Percentiles rank a stretch among this genome's conserved stretches.
phyloP scores from a whole-genome alignment of 495 filamentous ascomycete species.

The Neurospora sp. region DNA sequence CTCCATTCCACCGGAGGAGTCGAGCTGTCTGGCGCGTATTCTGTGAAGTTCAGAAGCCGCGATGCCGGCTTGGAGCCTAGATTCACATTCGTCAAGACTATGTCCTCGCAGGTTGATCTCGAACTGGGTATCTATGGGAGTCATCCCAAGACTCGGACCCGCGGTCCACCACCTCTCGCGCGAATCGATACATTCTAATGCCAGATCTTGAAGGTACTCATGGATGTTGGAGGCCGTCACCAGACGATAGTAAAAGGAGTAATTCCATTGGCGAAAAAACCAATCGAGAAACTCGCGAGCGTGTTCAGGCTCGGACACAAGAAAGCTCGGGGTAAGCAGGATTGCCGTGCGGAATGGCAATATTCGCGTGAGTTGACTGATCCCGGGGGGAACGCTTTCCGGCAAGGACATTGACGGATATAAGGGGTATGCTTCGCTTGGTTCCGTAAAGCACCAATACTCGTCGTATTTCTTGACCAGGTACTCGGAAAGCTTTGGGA shows the following conservation, averaged over 20 bases:
- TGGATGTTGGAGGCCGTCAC: conserved; percentile 32
- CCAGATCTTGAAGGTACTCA: conserved; percentile 31
- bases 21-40: background rate
- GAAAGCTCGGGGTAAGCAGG: conserved; percentile 54
- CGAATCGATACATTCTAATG: conserved; percentile 28
- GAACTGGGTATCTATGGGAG: background rate
- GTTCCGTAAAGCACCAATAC: conserved; percentile 26
- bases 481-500: conserved; percentile 14
- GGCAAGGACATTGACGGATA: conserved; percentile 13
- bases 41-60: conserved; percentile 17
- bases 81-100: conserved; percentile 13
- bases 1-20: conserved; percentile 7
- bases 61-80: conserved; percentile 15
- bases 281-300: conserved; percentile 46
- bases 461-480: conserved; percentile 11
- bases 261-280: conserved; percentile 31
- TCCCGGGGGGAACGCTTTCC: conserved; percentile 8
- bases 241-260: conserved; percentile 13
- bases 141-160: background rate
- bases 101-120: conserved; percentile 16
- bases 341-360: conserved; percentile 50
- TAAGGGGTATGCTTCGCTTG: conserved; percentile 8
- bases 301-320: conserved; percentile 40
- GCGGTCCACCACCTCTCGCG: conserved; percentile 11
- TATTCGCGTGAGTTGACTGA: conserved; percentile 36